Evolutionary conservation across 768 basidiomycete genomes (phyloP).

Genomic region (Omphalotus guepiniiformis): DNA sequence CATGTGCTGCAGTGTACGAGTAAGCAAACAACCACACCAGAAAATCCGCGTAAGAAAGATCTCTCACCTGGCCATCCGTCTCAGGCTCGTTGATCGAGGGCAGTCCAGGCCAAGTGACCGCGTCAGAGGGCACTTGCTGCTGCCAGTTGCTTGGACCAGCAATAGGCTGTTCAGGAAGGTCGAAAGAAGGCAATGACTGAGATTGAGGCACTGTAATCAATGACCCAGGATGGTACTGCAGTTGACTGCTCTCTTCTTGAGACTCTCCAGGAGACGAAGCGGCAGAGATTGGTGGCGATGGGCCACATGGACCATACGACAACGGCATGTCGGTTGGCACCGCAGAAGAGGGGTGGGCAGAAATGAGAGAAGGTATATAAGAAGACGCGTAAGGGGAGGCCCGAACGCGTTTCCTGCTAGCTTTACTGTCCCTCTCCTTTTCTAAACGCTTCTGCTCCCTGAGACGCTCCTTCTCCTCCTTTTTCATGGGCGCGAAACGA

Average conservation of each 20-base stretch:
- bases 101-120: not conserved
- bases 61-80: not conserved
- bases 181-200: not conserved
- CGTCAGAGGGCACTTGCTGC: not conserved
- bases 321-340: slow-evolving; percentile 23
- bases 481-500: slow-evolving; percentile 52
- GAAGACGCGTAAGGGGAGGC: slow-evolving; percentile 12
- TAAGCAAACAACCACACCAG: not conserved
- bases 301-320: slow-evolving; percentile 30
- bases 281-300: slow-evolving; percentile 51
- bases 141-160: slow-evolving; percentile 7
- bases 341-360: slow-evolving; percentile 17
- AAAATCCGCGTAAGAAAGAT: not conserved
- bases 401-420: slow-evolving; percentile 16
- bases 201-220: slow-evolving; percentile 1
- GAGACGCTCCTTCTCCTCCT: slow-evolving; percentile 41
- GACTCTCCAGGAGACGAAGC: slow-evolving; percentile 40
- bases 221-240: not conserved
- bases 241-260: slow-evolving; percentile 8
- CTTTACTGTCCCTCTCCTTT: slow-evolving; percentile 32
- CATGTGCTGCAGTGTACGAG: slow-evolving; percentile 4
- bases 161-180: not conserved
- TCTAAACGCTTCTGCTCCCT: slow-evolving; percentile 36
- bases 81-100: not conserved
- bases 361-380: slow-evolving; percentile 14